Percentiles rank a stretch among this genome's conserved stretches.
Evolutionary conservation across 1,284 basidiomycete species (phyloP).

Genomic region (Apiotrichum gracile): DNA sequence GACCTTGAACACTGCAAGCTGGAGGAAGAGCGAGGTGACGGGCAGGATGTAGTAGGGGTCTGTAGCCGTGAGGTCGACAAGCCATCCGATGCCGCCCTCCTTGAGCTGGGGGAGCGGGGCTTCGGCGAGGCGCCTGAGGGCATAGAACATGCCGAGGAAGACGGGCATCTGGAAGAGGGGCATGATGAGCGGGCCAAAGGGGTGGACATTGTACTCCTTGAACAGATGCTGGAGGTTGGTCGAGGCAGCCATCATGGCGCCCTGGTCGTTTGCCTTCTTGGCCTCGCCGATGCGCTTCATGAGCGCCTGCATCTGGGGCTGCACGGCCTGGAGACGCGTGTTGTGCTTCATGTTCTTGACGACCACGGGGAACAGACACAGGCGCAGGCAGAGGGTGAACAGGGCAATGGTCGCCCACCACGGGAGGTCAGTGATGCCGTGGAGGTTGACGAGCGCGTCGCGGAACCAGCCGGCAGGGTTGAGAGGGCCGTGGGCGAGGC

Average conservation of each 20-base stretch:
- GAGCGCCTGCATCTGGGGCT: constrained; percentile 56
- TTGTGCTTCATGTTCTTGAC: constrained; percentile 62
- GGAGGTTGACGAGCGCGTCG: constrained; percentile 62
- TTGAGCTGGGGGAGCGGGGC: constrained; percentile 67
- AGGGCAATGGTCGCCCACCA: constrained; percentile 81
- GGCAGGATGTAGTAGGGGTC: constrained; percentile 80
- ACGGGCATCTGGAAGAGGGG: constrained; percentile 71
- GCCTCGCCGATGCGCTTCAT: constrained; percentile 54
- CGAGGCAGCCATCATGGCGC: constrained; percentile 55
- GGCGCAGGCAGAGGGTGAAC: constrained; percentile 64
- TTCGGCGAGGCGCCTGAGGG: constrained; percentile 64
- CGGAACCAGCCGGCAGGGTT: constrained; percentile 61
- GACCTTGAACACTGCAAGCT: constrained; percentile 65
- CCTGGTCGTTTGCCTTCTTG: constrained; percentile 52
- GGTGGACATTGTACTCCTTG: constrained; percentile 63
- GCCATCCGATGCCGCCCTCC: constrained; percentile 68
- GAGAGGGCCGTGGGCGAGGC: constrained; percentile 55
- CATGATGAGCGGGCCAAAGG: constrained; percentile 56
- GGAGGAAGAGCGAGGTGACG: constrained; percentile 56
- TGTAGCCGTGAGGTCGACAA: constrained; percentile 69
- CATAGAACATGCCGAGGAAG: constrained; percentile 81
- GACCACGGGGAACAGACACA: constrained; percentile 64
- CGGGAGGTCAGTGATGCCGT: constrained; percentile 67
- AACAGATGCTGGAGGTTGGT: constrained; percentile 61
- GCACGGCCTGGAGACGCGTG: constrained; percentile 62